phyloP scores from a whole-genome alignment of 2,329 filamentous ascomycete genomes.

The Zasmidium cellare region DNA sequence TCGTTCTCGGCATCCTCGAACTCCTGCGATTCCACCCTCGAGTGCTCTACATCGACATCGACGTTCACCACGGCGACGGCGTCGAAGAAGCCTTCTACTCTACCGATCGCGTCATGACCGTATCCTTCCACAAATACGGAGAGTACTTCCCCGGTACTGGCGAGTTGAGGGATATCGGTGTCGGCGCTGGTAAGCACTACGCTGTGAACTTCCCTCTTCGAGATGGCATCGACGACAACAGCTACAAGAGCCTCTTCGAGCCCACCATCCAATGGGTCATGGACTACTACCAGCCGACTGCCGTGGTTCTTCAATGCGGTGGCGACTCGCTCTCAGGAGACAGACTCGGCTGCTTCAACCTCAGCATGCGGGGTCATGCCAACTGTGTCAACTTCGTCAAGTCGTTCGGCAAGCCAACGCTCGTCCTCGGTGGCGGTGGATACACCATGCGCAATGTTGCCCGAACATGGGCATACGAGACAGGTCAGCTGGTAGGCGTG shows the following conservation, averaged over 20 bases:
- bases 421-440: constrained; percentile 67
- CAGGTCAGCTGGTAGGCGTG: constrained; percentile 78
- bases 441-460: constrained; percentile 69
- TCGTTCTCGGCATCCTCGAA: constrained; percentile 66
- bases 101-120: constrained; percentile 70
- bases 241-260: constrained; percentile 69
- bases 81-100: constrained; percentile 73
- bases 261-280: constrained; percentile 67
- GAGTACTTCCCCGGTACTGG: constrained; percentile 72
- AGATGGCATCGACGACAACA: constrained; percentile 67
- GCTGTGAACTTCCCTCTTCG: constrained; percentile 69
- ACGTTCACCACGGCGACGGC: constrained; percentile 67
- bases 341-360: constrained; percentile 67
- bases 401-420: constrained; percentile 64
- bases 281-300: constrained; percentile 67
- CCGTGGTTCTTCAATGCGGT: constrained; percentile 68
- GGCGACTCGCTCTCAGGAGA: constrained; percentile 68
- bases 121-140: constrained; percentile 72
- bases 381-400: constrained; percentile 71
- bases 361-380: constrained; percentile 69
- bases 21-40: constrained; percentile 64
- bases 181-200: constrained; percentile 67
- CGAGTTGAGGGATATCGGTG: constrained; percentile 67
- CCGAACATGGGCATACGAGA: constrained; percentile 66
- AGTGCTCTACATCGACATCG: constrained; percentile 67